Percentiles rank a stretch among this genome's conserved stretches.
Conservation (phyloP, 768 basidiomycete genomes). For the Lactarius pseudohatsudake region DNA sequence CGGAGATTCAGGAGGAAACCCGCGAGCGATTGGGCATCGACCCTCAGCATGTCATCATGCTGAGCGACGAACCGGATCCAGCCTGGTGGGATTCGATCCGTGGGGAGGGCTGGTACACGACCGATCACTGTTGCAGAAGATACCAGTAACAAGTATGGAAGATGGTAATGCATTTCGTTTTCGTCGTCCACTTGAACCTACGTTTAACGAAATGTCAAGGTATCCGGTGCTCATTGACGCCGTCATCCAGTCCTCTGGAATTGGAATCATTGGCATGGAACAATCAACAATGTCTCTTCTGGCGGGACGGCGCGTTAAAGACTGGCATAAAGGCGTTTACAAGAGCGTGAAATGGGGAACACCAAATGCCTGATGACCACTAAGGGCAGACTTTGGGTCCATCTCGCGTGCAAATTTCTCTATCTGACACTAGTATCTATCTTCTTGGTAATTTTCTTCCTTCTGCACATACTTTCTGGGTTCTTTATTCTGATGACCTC, state of each 20-base stretch:
- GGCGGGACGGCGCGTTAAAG: slow-evolving; percentile 62
- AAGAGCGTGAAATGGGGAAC: slow-evolving; percentile 60
- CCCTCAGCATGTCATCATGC: slow-evolving; percentile 41
- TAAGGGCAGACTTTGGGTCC: slow-evolving; percentile 26
- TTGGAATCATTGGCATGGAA: slow-evolving; percentile 72
- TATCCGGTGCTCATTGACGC: slow-evolving; percentile 75
- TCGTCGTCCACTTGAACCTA: background rate
- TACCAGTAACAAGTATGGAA: slow-evolving; percentile 39
- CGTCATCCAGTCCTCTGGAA: slow-evolving; percentile 63
- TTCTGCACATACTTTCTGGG: background rate
- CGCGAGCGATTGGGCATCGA: slow-evolving; percentile 34
- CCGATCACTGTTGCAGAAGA: slow-evolving; percentile 37
- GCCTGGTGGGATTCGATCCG: slow-evolving; percentile 42
- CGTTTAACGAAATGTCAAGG: slow-evolving; percentile 40
- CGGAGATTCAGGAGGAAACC: slow-evolving; percentile 42
- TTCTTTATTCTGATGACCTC: background rate
- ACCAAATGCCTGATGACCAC: slow-evolving; percentile 58
- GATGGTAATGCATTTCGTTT: slow-evolving; percentile 34
- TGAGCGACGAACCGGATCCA: slow-evolving; percentile 44
- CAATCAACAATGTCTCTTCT: slow-evolving; percentile 69
- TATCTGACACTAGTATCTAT: background rate
- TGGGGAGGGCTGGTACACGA: slow-evolving; percentile 39
- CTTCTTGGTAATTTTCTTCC: background rate
- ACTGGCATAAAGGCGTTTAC: slow-evolving; percentile 59
- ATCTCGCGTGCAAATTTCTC: background rate